Evolutionary conservation across 164 flowering plant species (phyloP).

Genomic region (Nymphaea thermarum): DNA sequence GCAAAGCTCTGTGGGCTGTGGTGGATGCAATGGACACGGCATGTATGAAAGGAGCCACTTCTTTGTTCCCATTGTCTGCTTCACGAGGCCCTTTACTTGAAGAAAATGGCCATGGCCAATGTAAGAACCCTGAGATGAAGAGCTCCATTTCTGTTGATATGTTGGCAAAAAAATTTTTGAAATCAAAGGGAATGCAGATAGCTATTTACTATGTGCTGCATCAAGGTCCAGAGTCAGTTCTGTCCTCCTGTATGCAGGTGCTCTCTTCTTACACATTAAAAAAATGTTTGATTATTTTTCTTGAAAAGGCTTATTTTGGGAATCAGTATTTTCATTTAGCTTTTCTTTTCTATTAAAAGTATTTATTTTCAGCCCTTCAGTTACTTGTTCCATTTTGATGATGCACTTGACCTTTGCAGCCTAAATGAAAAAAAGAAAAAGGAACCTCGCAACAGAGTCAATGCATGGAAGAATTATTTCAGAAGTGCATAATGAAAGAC

Average conservation of each 20-base stretch:
- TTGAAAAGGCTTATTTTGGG: no score
- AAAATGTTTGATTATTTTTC: no score
- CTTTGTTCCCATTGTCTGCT: slow-evolving; percentile 50
- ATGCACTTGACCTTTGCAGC: no score
- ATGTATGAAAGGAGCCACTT: slow-evolving; percentile 24
- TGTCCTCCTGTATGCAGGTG: slow-evolving; percentile 60
- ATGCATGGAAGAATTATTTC: no score
- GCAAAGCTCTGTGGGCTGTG: slow-evolving; percentile 77
- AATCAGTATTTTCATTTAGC: no score
- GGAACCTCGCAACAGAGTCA: no score
- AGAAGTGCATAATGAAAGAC: no score
- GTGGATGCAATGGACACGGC: slow-evolving; percentile 53
- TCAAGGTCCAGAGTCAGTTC: slow-evolving; percentile 54
- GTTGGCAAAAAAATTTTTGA: slow-evolving; percentile 46
- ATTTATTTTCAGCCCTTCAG: no score
- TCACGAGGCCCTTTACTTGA: slow-evolving; percentile 27
- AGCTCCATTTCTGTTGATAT: slow-evolving; percentile 42
- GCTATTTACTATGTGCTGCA: slow-evolving; percentile 65
- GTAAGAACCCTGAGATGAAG: slow-evolving; percentile 28
- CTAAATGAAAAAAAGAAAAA: no score
- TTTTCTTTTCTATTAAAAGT: no score
- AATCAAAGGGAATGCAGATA: slow-evolving; percentile 64
- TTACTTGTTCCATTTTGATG: no score
- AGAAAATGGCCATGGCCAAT: slow-evolving; percentile 27
- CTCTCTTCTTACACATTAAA: no score